A percentile compares a stretch with the other conserved stretches of the same genome.
These are phyloP conservation scores for Eucalyptus regnans DNA, from an alignment of 345 rosid species.

Conservation along the genomic window DNA sequence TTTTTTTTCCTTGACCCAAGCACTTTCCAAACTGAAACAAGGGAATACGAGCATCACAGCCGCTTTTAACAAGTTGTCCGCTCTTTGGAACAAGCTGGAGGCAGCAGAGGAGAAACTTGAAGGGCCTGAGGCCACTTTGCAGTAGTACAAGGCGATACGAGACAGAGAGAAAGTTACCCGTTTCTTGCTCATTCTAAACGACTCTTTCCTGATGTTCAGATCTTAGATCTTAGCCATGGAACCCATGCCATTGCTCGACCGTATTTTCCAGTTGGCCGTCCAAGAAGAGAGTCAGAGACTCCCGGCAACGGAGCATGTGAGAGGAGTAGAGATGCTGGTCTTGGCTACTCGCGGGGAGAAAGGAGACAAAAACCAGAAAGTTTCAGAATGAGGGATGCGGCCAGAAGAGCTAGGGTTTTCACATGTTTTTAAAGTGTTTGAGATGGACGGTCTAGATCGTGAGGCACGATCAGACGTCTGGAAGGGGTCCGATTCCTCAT, in stretches of 20 bases:
- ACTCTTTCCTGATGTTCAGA: accelerated
- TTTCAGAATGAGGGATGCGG: accelerated
- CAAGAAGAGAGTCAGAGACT: no score
- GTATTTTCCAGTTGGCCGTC: accelerated
- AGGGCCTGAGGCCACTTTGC: no score
- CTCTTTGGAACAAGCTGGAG: accelerated
- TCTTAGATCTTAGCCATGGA: no score
- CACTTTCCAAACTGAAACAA: accelerated
- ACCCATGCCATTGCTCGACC: accelerated
- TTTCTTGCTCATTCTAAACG: no score
- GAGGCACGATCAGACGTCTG: accelerated
- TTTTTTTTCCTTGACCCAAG: no score
- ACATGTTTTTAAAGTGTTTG: no score
- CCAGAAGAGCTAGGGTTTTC: no score
- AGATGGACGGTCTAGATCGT: no score
- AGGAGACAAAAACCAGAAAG: no score
- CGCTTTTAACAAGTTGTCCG: accelerated
- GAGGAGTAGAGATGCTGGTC: accelerated
- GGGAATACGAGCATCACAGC: no score
- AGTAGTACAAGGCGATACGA: accelerated
- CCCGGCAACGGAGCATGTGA: accelerated
- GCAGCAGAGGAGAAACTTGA: accelerated
- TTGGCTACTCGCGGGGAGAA: accelerated
- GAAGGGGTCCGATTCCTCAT: no score
- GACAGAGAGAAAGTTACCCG: no score